Evolutionary conservation across 768 basidiomycete species (phyloP).

Genomic region (Dendrothele bispora): DNA sequence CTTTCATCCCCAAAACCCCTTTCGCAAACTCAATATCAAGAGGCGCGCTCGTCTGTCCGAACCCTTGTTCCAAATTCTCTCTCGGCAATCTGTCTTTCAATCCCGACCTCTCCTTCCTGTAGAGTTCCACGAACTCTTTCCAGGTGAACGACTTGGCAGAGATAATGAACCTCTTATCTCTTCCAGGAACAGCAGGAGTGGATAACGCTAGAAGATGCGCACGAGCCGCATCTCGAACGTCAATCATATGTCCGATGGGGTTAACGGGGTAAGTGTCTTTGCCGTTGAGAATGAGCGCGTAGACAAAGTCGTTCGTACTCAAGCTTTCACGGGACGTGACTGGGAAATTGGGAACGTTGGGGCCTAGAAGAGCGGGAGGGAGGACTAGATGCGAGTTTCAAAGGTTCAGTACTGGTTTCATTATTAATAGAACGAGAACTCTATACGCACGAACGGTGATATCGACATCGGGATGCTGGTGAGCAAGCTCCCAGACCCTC

Average conservation of each 20-base stretch:
- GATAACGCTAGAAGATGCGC: slow-evolving; percentile 12
- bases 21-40: slow-evolving; percentile 3
- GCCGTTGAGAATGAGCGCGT: slow-evolving; percentile 2
- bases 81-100: slow-evolving; percentile 5
- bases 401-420: neutral
- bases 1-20: slow-evolving; percentile 7
- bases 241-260: slow-evolving; percentile 8
- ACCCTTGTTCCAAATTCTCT: neutral
- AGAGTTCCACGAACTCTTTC: slow-evolving; percentile 5
- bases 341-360: slow-evolving; percentile 12
- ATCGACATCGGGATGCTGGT: slow-evolving; percentile 5
- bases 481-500: slow-evolving; percentile 7
- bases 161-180: slow-evolving; percentile 10
- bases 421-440: neutral
- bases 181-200: slow-evolving; percentile 2
- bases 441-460: slow-evolving; percentile 5
- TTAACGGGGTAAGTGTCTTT: neutral
- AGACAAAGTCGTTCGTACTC: slow-evolving; percentile 3
- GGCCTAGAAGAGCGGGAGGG: slow-evolving; percentile 18
- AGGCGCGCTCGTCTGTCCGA: slow-evolving; percentile 6
- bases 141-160: neutral
- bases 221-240: slow-evolving; percentile 15
- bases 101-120: slow-evolving; percentile 5
- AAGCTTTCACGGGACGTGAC: slow-evolving; percentile 2
- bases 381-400: slow-evolving; percentile 11